Percentiles rank a stretch among this genome's conserved stretches.
Conservation (phyloP, 1,284 basidiomycete genomes). For the Boletellus deceptivus region DNA sequence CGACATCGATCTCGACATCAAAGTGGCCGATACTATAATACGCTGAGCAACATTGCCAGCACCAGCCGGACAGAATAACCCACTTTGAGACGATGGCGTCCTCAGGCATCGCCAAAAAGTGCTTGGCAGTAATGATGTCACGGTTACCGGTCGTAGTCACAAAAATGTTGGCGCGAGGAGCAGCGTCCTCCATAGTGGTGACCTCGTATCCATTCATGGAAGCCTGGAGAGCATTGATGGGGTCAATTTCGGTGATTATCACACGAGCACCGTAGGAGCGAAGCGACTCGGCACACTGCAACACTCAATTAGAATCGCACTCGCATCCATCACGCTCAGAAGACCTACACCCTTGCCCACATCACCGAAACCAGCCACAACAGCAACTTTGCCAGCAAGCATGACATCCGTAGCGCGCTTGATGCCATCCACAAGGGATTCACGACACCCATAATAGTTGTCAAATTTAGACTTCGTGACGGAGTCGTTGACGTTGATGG, state of each 20-base stretch:
- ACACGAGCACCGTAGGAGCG: conserved; percentile 97
- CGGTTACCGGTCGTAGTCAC: conserved; percentile 99
- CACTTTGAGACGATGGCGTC: conserved; percentile 99
- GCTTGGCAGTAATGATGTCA: conserved; percentile 93
- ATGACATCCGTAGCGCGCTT: conserved; percentile 99
- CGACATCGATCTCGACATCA: conserved; percentile 98
- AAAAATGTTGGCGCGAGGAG: conserved; percentile 86
- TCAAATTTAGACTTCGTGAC: conserved; percentile 99
- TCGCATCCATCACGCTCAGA: background rate
- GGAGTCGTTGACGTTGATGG: conserved; percentile 99
- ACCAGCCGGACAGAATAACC: conserved; percentile 30
- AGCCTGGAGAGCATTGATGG: conserved; percentile 99
- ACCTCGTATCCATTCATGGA: conserved; percentile 99
- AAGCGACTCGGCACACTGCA: conserved; percentile 94
- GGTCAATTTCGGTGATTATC: conserved; percentile 97
- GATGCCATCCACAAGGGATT: conserved; percentile 99
- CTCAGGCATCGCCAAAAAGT: conserved; percentile 95
- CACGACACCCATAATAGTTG: conserved; percentile 96
- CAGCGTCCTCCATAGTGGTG: conserved; percentile 97
- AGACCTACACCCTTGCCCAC: conserved; percentile 90
- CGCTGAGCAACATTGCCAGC: conserved; percentile 23
- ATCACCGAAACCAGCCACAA: conserved; percentile 98
- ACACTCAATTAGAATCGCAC: conserved; percentile 11
- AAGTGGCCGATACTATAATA: conserved; percentile 95
- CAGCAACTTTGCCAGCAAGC: conserved; percentile 98